Base-by-base conservation (phyloP, 140 eudicot species). In the Cichorium intybus region DNA sequence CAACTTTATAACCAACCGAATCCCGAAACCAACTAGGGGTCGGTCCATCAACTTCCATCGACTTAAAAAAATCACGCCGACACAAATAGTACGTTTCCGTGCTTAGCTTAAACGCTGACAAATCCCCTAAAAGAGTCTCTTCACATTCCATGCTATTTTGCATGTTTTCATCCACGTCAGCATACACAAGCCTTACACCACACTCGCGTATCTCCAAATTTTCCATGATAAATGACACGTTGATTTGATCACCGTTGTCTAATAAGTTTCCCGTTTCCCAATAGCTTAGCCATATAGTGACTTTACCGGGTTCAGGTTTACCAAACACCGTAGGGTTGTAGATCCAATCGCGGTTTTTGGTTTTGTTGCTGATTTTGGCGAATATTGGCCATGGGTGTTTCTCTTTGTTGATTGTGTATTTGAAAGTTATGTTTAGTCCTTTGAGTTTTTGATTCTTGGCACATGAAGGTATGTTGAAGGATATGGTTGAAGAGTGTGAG, bases 1-100 rank as follows among this genome's bases (percentile, higher is more conserved):
- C 56, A 49, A 49, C 7, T 49, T 49, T 49, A 20, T 49, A 49
- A 18, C 56, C 56, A 49, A 49, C 20, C 56, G 21, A 49, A 49
- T 49, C 27, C 56, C 27, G 56, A 49, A 49, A 49, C 56, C 56
- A 49, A 18, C 56, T 49, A 49, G 56, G 26, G 21, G 21, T 49
- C 7, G 56, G 56, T 49, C 56, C 56, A 49, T 49, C 56, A 18
- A 49, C 56, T 14, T 49, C 56, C 56, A 49, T 20, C n/a, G n/a
- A n/a, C n/a, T n/a, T n/a, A n/a, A n/a, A n/a, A n/a, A n/a, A n/a
- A n/a, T n/a, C n/a, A n/a, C n/a, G n/a, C n/a, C n/a, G n/a, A n/a
- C n/a, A n/a, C n/a, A n/a, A n/a, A n/a, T n/a, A n/a, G n/a, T n/a
- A n/a, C n/a, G n/a, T n/a, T n/a, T n/a, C n/a, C n/a, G n/a, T n/a